Evolutionary conservation across 495 filamentous ascomycete genomes (phyloP).

Genomic region (Evansstolkia leycettana): DNA sequence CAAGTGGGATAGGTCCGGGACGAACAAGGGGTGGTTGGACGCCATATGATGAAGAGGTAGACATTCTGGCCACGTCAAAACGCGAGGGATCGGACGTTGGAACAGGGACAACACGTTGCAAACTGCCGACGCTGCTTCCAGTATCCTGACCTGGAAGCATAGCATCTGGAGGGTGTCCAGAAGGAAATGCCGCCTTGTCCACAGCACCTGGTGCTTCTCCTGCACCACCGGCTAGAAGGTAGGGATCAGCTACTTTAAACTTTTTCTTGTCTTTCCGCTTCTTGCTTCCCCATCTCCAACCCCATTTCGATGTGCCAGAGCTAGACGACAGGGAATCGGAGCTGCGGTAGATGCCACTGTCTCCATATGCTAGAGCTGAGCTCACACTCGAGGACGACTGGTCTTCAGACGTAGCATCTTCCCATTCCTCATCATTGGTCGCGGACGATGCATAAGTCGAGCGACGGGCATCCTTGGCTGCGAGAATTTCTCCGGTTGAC

Average conservation of each 20-base stretch:
- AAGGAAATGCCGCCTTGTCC: slow-evolving; percentile 22
- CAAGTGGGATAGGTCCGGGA: slow-evolving; percentile 40
- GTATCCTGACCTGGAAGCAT: slow-evolving; percentile 6
- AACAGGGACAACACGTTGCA: slow-evolving; percentile 42
- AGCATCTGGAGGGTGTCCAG: slow-evolving; percentile 13
- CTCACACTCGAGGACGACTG: slow-evolving; percentile 33
- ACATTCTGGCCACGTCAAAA: slow-evolving; percentile 40
- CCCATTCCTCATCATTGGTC: slow-evolving; percentile 43
- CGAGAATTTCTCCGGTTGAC: slow-evolving; percentile 27
- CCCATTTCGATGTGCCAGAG: slow-evolving; percentile 40
- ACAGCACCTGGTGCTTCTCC: slow-evolving; percentile 18
- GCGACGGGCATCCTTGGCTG: slow-evolving; percentile 2
- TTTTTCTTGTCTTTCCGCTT: slow-evolving; percentile 31
- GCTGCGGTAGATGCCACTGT: slow-evolving; percentile 26
- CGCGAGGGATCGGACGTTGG: slow-evolving; percentile 48
- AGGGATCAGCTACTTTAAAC: slow-evolving; percentile 8
- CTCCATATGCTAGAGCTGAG: slow-evolving; percentile 46
- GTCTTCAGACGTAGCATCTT: slow-evolving; percentile 42
- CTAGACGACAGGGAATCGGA: slow-evolving; percentile 42
- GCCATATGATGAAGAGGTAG: slow-evolving; percentile 33
- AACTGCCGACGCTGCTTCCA: slow-evolving; percentile 20
- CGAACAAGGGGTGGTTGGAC: slow-evolving; percentile 33
- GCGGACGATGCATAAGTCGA: too few species aligned
- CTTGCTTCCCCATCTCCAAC: slow-evolving; percentile 46
- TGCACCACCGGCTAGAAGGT: slow-evolving; percentile 8